Base-by-base conservation (phyloP, 768 basidiomycete genomes). In the Chalciporus sphaerocephalus region DNA sequence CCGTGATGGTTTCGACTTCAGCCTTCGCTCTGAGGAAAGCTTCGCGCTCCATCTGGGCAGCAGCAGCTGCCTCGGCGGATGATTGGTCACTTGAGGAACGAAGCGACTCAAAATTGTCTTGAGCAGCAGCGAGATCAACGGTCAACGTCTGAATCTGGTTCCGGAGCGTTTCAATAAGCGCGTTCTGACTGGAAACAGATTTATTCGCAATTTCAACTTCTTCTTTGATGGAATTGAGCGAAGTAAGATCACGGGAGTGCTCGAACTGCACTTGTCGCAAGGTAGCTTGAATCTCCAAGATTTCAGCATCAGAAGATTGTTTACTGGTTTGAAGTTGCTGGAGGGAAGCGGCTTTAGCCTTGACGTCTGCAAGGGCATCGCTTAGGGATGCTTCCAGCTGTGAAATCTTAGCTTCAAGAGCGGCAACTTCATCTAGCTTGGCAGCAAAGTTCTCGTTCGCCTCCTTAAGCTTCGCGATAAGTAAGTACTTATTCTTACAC, bases 1-100 rank as follows among this genome's bases (percentile, higher is more conserved):
- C 69, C 44, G 74, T 64, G 25, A 82, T 71, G 5, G 76, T 68
- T 34, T 74, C 75, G 27, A 87, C 69, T 42, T 87, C 78, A 2
- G 74, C 76, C 53, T 81, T 79, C 11, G 80, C 83, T 56, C 80
- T 80, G 16, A 78, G 55, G 22, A 88, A 70, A 17, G 80, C 78
- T 54, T 83, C 83, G 16, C 73, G 82, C 50, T 88, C 83, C 32
- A 73, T 65, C 35, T 76, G 71, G n/a, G 79, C 78, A 13, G 79
- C 78, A 13, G 73, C 70, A 1, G 73, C 62, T 0, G 75, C 70
- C 22, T 69, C 72, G 1, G 71, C 64, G 4, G 68, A 59, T 12
- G 72, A 68, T 6, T 74, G 64, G 12, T 73, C 72, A 20, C 77
- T 73, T 2, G 72, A 71, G 11, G 68, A 56, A 49, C 75, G 73